Evolutionary conservation across 768 basidiomycete genomes (phyloP), one percentile per base, ranked within the genome.

Genomic region (Naganishia vishniacii): DNA sequence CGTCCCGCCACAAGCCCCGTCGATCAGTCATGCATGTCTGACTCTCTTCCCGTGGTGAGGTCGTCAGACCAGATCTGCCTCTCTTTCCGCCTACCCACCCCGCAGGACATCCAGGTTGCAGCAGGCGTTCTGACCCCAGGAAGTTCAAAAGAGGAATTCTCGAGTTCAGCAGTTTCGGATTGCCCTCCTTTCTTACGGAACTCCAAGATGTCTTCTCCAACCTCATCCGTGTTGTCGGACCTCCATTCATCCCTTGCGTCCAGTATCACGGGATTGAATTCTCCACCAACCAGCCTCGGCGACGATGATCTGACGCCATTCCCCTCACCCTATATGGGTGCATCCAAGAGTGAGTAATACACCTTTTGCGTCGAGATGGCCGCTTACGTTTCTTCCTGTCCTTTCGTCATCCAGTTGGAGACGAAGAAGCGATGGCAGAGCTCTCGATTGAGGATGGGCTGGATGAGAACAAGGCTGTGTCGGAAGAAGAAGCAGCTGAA

Each of bases 401-500:
- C 45, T 28, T 25, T 23, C 20, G 4, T 15, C 32, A 18, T 9
- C 1, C 31, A 56, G 53, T 60, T 23, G 23, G 31, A 45, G 37
- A 32, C n/a, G 46, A 29, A n/a, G n/a, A n/a, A 49, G 47, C n/a
- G 45, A 26, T 41, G 20, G 47, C 23, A 7, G 58, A 65, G 34
- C 59, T 42, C 1, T 40, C 32, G 23, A 45, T 44, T 20, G 29
- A 51, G 48, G 62, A 65, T 51, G 53, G 53, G 2, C 53, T 56
- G 9, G 53, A 56, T 16, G 53, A 56, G 25, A 58, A 63, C 7
- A 69, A 70, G 51, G 62, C 73, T 18, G 82, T 91, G 53, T 84
- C 89, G 0, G 86, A 88, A 40, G 82, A 85, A 65, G 87, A 88
- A 68, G 85, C 80, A 71, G 81, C 81, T 37, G 82, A 83, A 70